phyloP scores from a whole-genome alignment of 2,329 filamentous ascomycete genomes.

The Ophiostoma populinum region DNA sequence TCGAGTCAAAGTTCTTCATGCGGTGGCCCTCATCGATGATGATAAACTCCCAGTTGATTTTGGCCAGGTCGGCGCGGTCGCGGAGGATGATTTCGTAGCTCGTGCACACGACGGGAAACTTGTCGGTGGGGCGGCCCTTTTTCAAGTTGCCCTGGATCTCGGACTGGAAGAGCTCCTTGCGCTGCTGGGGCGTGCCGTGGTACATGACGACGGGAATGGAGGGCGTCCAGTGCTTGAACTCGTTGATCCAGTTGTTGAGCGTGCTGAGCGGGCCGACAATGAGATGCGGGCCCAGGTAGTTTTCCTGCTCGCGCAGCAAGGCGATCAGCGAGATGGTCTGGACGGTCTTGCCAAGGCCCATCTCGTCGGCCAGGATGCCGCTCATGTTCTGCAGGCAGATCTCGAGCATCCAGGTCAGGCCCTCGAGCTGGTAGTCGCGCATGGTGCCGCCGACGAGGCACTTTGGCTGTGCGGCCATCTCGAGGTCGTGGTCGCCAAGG shows the following conservation, averaged over 20 bases:
- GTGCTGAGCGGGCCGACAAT: slow-evolving; percentile 85
- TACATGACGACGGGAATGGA: slow-evolving; percentile 79
- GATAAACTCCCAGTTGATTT: slow-evolving; percentile 92
- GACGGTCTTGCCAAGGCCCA: slow-evolving; percentile 80
- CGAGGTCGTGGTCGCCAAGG: slow-evolving; percentile 47
- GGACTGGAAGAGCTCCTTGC: slow-evolving; percentile 59
- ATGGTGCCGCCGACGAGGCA: slow-evolving; percentile 77
- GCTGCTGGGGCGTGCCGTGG: slow-evolving; percentile 64
- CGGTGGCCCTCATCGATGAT: slow-evolving; percentile 96
- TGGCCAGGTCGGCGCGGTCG: slow-evolving; percentile 63
- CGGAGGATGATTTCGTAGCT: slow-evolving; percentile 93
- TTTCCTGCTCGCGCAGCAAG: slow-evolving; percentile 69
- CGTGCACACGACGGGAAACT: slow-evolving; percentile 85
- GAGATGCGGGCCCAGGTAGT: slow-evolving; percentile 70
- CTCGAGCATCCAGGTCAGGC: slow-evolving; percentile 90
- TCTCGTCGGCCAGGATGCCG: slow-evolving; percentile 83
- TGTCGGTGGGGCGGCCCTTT: slow-evolving; percentile 35
- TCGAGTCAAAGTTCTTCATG: slow-evolving; percentile 92
- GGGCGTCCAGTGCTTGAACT: slow-evolving; percentile 83
- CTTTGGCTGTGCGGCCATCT: slow-evolving; percentile 71
- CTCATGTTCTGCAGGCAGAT: slow-evolving; percentile 65
- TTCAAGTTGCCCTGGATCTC: slow-evolving; percentile 53
- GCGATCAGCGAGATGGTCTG: slow-evolving; percentile 82
- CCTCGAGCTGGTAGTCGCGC: slow-evolving; percentile 87
- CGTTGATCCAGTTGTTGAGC: slow-evolving; percentile 87